phyloP scores from a whole-genome alignment of 495 filamentous ascomycete genomes.

The Neurospora terricola region DNA sequence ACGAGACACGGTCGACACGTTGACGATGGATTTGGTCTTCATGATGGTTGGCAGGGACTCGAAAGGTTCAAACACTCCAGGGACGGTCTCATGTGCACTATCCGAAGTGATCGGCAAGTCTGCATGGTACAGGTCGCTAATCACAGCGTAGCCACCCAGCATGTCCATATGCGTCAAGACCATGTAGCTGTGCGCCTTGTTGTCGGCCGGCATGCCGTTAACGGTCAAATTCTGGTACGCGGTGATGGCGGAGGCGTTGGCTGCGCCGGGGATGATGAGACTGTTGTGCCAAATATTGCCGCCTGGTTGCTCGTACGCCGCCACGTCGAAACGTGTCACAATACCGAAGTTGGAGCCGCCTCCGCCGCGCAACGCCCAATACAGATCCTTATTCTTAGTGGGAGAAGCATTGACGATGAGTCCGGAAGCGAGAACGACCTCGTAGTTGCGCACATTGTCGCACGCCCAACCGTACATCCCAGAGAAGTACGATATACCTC shows the following conservation, averaged over 20 bases:
- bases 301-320: conserved; percentile 14
- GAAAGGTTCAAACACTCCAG: conserved; percentile 9
- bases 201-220: conserved; percentile 10
- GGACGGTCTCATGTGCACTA: background rate
- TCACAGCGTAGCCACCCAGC: conserved; percentile 8
- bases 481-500: conserved; percentile 37
- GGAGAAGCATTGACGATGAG: conserved; percentile 34
- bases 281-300: conserved; percentile 15
- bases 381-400: conserved; percentile 37
- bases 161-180: conserved; percentile 1
- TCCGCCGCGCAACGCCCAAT: conserved; percentile 48
- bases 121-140: conserved; percentile 14
- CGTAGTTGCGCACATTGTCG: conserved; percentile 37
- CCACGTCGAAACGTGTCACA: conserved; percentile 32
- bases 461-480: conserved; percentile 17
- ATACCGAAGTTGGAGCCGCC: conserved; percentile 50
- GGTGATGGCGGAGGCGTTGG: conserved; percentile 14
- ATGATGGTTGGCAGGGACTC: background rate
- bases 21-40: conserved; percentile 4
- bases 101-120: background rate
- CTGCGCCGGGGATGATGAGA: conserved; percentile 7
- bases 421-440: conserved; percentile 39
- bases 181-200: conserved; percentile 15
- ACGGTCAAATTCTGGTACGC: conserved; percentile 15
- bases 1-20: conserved; percentile 4